Conservation (phyloP, 2,329 filamentous ascomycete species). For the Venturia carpophila region DNA sequence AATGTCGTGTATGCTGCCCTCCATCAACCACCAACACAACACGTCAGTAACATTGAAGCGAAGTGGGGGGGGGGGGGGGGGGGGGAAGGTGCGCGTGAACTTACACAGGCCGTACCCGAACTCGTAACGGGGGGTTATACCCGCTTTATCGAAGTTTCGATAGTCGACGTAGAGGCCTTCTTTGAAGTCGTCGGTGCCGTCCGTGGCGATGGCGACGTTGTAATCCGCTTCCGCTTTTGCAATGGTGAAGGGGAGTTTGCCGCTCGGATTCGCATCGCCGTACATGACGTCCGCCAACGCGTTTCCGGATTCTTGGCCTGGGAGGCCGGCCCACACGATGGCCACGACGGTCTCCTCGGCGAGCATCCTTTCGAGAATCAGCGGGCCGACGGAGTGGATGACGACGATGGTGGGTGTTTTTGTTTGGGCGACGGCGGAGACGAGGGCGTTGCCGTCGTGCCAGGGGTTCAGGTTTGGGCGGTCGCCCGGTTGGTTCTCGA, state of each 20-base stretch:
- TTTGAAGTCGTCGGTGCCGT: conserved; percentile 28
- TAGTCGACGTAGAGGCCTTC: conserved; percentile 42
- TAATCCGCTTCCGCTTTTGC: conserved; percentile 30
- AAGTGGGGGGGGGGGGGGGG: too few relatives aligned
- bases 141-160: conserved; percentile 35
- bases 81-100: too few relatives aligned
- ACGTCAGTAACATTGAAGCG: too few relatives aligned
- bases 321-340: conserved; percentile 34
- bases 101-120: conserved; percentile 39
- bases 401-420: conserved; percentile 34
- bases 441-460: conserved; percentile 37
- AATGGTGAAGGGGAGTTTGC: conserved; percentile 49
- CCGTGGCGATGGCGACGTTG: conserved; percentile 24
- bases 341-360: conserved; percentile 32
- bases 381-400: conserved; percentile 32
- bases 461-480: conserved; percentile 42
- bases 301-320: conserved; percentile 40
- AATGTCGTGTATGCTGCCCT: conserved; percentile 36
- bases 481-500: conserved; percentile 40
- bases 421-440: conserved; percentile 30
- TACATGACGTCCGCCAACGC: conserved; percentile 40
- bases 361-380: conserved; percentile 32
- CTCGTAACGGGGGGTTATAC: conserved; percentile 36
- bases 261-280: conserved; percentile 38
- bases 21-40: too few relatives aligned